Conservation (phyloP, 345 rosid genomes). For the Brassica carinata region DNA sequence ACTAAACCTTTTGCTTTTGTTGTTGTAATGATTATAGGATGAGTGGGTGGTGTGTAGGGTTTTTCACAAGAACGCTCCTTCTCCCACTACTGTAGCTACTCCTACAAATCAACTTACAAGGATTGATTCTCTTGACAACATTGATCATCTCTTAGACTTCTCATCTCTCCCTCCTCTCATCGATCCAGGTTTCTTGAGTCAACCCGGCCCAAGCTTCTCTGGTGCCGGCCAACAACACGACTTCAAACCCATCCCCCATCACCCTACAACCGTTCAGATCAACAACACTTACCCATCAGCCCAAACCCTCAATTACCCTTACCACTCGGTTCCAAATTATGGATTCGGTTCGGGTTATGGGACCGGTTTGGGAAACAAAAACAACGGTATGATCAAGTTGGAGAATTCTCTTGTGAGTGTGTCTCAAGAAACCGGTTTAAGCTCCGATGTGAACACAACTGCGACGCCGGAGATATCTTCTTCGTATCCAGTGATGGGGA, state of each 20-base stretch:
- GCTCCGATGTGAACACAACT: constrained; percentile 48
- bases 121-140: constrained; percentile 51
- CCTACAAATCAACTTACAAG: constrained; percentile 33
- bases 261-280: constrained; percentile 44
- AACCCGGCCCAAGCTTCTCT: constrained; percentile 35
- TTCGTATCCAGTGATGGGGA: constrained; percentile 30
- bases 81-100: constrained; percentile 14
- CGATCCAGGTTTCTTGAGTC: constrained; percentile 34
- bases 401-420: constrained; percentile 43
- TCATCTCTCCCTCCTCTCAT: constrained; percentile 38
- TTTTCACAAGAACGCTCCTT: constrained; percentile 70
- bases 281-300: constrained; percentile 79
- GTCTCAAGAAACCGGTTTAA: constrained; percentile 62
- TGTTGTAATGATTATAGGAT: constrained; percentile 46
- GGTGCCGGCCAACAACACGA: constrained; percentile 20
- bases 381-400: constrained; percentile 35
- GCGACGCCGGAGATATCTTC: constrained; percentile 57
- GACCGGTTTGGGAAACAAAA: constrained; percentile 27
- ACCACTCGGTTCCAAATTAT: constrained; percentile 35
- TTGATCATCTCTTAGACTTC: constrained; percentile 49
- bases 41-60: constrained; percentile 98
- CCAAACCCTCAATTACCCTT: constrained; percentile 41
- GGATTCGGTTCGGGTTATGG: constrained; percentile 38
- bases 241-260: constrained; percentile 43
- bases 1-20: background rate